A percentile compares a stretch with the other conserved stretches of the same genome.
Evolutionary conservation across 2,329 filamentous ascomycete species (phyloP).

Genomic region (Talaromyces funiculosus): DNA sequence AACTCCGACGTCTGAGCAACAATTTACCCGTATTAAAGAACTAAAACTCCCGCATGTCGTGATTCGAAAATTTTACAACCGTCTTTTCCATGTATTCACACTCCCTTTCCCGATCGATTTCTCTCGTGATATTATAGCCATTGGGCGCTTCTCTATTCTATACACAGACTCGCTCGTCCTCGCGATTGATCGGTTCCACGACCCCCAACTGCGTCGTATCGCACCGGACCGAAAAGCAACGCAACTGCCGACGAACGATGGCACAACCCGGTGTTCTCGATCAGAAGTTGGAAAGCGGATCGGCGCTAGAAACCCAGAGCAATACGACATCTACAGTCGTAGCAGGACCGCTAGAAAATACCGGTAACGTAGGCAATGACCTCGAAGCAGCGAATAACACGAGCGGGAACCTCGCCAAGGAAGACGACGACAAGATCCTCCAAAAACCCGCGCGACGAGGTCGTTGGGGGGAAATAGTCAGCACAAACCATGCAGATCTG

Average conservation of each 20-base stretch:
- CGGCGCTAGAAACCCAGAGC: not conserved
- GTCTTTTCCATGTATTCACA: not conserved
- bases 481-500: conserved; percentile 30
- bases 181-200: not conserved
- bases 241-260: not conserved
- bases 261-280: not conserved
- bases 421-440: not conserved
- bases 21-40: not conserved
- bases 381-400: not conserved
- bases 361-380: not conserved
- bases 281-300: not conserved
- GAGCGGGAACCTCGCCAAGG: not conserved
- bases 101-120: not conserved
- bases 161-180: not conserved
- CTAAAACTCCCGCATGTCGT: conserved; percentile 2
- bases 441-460: not conserved
- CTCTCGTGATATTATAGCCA: not conserved
- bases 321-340: not conserved
- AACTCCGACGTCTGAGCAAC: no score
- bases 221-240: not conserved
- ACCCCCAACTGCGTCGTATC: not conserved
- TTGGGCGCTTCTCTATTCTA: not conserved
- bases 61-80: not conserved
- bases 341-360: not conserved
- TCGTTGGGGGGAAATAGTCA: conserved; percentile 27